Conservation (phyloP, 78 protist species). For the Corallochytrium limacisporum region DNA sequence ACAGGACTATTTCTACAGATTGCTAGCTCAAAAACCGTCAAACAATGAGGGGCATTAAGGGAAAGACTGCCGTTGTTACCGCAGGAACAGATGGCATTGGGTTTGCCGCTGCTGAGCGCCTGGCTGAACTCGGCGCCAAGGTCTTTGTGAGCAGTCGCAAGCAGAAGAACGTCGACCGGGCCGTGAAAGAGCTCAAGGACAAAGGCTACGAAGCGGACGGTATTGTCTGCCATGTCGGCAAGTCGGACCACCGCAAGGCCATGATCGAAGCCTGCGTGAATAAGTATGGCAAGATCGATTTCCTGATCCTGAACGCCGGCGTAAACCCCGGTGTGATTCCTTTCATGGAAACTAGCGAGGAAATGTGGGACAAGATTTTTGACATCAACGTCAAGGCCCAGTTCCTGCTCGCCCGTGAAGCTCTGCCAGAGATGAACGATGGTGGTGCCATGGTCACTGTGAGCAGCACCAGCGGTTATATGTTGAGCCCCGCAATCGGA, state of each 20-base stretch:
- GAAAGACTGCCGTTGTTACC: no score
- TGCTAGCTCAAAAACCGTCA: no score
- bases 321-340: conserved; percentile 4
- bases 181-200: not conserved
- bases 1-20: no score
- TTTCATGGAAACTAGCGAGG: not conserved
- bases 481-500: no score
- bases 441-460: no score
- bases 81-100: conserved; percentile 41
- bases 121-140: conserved; percentile 17
- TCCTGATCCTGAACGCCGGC: conserved; percentile 34
- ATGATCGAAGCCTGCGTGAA: no score
- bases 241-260: no score
- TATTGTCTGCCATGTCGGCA: no score
- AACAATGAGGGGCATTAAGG: no score
- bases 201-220: not conserved
- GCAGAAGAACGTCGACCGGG: conserved; percentile 1
- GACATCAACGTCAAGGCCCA: conserved; percentile 18
- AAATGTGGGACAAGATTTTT: conserved; percentile 25
- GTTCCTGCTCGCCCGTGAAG: conserved; percentile 1
- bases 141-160: conserved; percentile 26
- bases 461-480: no score
- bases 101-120: conserved; percentile 15
- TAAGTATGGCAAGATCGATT: conserved; percentile 13
- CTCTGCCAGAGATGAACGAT: not conserved